Evolutionary conservation across 2,329 filamentous ascomycete species (phyloP).

Genomic region (Xenoacremonium recifei): DNA sequence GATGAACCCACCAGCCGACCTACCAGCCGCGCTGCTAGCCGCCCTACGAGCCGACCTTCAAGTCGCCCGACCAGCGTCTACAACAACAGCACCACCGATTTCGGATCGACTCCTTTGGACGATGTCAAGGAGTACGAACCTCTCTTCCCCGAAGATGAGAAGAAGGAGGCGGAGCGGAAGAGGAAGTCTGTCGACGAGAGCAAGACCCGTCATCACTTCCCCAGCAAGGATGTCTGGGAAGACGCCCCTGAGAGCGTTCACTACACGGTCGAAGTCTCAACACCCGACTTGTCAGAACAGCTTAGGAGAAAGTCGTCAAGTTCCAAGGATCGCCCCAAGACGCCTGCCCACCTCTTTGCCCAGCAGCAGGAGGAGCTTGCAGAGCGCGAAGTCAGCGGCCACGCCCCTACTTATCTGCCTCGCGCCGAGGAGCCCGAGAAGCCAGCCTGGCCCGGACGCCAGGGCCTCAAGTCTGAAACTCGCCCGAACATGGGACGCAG

Average conservation of each 20-base stretch:
- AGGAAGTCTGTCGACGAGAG: constrained; percentile 46
- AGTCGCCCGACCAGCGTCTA: constrained; percentile 53
- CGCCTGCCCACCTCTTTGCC: constrained; percentile 64
- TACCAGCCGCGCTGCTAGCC: constrained; percentile 52
- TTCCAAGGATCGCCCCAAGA: constrained; percentile 44
- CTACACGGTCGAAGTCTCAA: constrained; percentile 77
- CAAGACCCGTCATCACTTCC: constrained; percentile 70
- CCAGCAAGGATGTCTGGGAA: constrained; percentile 96
- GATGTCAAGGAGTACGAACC: constrained; percentile 95
- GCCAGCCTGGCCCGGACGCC: constrained; percentile 45
- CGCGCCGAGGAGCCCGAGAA: constrained; percentile 33
- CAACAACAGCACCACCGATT: constrained; percentile 48
- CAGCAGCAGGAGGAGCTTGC: constrained; percentile 65
- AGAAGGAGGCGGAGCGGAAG: constrained; percentile 47
- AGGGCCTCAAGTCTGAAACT: constrained; percentile 47
- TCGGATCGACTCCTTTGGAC: constrained; percentile 70
- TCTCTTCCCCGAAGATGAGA: constrained; percentile 78
- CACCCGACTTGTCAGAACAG: constrained; percentile 57
- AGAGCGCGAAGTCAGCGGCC: constrained; percentile 46
- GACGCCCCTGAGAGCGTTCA: constrained; percentile 86
- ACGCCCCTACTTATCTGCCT: constrained; percentile 27
- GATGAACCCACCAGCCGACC: constrained; percentile 61
- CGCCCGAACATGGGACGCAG: constrained; percentile 62
- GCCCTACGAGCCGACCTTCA: constrained; percentile 56
- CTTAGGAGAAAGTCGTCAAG: constrained; percentile 31